phyloP scores from a whole-genome alignment of 495 filamentous ascomycete genomes.

The Neurospora cerealis region DNA sequence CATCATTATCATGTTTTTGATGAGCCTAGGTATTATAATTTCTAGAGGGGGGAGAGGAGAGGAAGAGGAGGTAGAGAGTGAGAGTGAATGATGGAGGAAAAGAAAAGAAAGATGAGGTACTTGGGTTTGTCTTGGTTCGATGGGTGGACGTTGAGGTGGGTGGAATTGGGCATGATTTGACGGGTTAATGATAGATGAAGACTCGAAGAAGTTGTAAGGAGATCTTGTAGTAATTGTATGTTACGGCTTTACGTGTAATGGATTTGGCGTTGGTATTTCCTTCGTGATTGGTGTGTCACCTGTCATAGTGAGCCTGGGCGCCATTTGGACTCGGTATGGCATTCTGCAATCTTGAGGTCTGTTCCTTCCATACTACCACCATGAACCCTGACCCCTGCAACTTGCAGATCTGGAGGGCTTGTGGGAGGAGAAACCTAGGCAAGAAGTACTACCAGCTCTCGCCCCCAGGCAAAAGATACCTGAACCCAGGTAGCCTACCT shows the following conservation, averaged over 20 bases:
- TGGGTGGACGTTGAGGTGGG: not conserved
- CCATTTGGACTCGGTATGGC: too few species aligned
- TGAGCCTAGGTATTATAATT: slow-evolving; percentile 66
- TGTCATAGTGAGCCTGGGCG: too few species aligned
- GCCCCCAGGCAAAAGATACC: too few species aligned
- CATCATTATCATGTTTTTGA: slow-evolving; percentile 96
- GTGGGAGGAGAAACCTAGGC: too few species aligned
- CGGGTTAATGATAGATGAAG: not conserved
- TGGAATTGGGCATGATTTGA: not conserved
- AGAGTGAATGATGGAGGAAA: not conserved
- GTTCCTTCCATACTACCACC: too few species aligned
- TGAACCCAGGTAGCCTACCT: too few species aligned
- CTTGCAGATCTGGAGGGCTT: too few species aligned
- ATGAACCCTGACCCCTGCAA: too few species aligned
- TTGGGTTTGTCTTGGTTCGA: not conserved
- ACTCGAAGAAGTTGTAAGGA: not conserved
- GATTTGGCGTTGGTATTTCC: not conserved
- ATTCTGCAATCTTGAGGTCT: too few species aligned
- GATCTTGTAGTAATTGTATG: not conserved
- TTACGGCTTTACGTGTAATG: not conserved
- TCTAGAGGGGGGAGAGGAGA: not conserved
- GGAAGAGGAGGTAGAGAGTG: slow-evolving; percentile 1
- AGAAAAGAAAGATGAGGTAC: not conserved
- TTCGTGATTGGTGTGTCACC: not conserved
- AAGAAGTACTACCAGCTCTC: too few species aligned